phyloP scores from a whole-genome alignment of 208 protist genomes.

The Leishmania major region DNA sequence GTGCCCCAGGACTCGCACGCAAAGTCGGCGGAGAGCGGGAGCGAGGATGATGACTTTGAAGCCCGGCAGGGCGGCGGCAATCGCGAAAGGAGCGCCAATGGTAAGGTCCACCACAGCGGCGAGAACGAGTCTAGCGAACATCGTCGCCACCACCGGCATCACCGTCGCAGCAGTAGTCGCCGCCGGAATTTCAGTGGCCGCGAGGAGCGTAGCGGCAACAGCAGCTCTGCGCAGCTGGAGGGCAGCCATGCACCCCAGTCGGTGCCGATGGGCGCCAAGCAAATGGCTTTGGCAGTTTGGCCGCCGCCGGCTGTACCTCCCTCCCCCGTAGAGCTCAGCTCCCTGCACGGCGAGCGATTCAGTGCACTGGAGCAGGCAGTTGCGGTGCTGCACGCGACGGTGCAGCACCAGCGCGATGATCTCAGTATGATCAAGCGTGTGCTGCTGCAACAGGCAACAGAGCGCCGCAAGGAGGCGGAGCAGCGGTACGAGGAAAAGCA shows the following conservation, averaged over 20 bases:
- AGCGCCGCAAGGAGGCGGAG: slow-evolving; percentile 63
- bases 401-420: slow-evolving; percentile 87
- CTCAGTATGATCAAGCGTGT: slow-evolving; percentile 85
- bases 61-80: slow-evolving; percentile 23
- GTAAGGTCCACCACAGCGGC: neutral
- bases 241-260: neutral
- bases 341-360: slow-evolving; percentile 50
- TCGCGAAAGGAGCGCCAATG: slow-evolving; percentile 1
- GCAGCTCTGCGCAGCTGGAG: neutral
- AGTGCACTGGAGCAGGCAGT: slow-evolving; percentile 71
- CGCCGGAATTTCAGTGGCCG: neutral
- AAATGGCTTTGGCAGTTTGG: neutral
- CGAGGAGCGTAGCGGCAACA: neutral
- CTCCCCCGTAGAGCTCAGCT: neutral
- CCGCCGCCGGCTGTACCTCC: neutral
- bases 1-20: slow-evolving; percentile 41
- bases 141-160: neutral
- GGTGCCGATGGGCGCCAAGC: neutral
- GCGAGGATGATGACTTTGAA: slow-evolving; percentile 21
- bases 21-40: neutral
- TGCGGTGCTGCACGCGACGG: slow-evolving; percentile 68
- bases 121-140: neutral
- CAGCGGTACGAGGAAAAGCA: slow-evolving; percentile 34
- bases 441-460: slow-evolving; percentile 77
- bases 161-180: slow-evolving; percentile 2